Base-by-base conservation (phyloP, 192 early-diverging fungal genomes). In the Backusella westeae region DNA sequence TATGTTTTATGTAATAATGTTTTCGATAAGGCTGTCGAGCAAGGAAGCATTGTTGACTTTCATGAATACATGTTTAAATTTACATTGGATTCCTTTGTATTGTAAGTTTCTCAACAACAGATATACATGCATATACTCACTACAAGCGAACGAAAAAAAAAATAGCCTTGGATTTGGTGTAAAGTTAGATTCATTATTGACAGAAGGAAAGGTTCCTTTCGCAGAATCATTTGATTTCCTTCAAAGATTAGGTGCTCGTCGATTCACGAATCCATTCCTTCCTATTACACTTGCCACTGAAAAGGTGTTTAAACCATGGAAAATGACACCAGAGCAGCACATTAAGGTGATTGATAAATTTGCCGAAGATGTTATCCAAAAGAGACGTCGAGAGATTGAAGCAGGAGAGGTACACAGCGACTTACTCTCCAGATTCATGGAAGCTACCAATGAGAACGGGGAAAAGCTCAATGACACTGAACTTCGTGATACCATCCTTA, bases 221-320 rank as follows among this genome's bases (percentile, higher is more conserved):
- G 89, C 87, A 0, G 59, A 41, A 3, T 75, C 88, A n/a, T 91
- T 90, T 76, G 89, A 90, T 67, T 77, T 73, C 38, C 80, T 80
- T 8, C 88, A 89, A 76, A 67, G 69, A 35, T 56, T 38, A 2
- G 83, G 83, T 3, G 59, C 72, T 15, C 41, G 73, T 4, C 82
- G 84, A 1, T 73, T 85, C 15, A 70, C 79, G 35, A 78, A 75
- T 17, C 82, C 76, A 14, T 78, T 78, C 19, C 70, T 76, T 68
- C 9, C 52, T 32, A 26, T 41, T 8, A 71, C 19, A 5, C 69
- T 76, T 52, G 26, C 23, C 4, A 3, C 68, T 6, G 70, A 34
- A 17, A 68, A 65, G 7, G 21, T 76, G 2, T 63, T 78, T 29
- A 29, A 6, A 12, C 78, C 78, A 10, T 63, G 74, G 67, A 38